Evolutionary conservation across 2,329 filamentous ascomycete genomes (phyloP), one percentile per base, ranked within the genome.

Genomic region (Leptographium wingfieldii): DNA sequence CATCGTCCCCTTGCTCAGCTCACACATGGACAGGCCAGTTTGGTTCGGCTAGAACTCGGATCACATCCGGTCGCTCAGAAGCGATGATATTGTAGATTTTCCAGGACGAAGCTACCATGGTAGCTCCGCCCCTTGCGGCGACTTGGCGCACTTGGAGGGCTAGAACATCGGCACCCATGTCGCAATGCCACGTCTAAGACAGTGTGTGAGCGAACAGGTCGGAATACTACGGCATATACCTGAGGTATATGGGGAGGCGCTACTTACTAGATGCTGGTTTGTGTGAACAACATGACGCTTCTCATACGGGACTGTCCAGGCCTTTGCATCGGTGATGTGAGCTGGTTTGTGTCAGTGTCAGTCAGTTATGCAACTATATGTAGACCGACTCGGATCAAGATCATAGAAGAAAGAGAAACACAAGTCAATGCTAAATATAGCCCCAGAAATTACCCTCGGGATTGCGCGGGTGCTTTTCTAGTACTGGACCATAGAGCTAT

Each of bases 151-250:
- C 72, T 61, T 80, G 77, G 7, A 80, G 73, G 2, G 73, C 73
- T 1, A 80, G 67, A 14, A 79, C 70, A 51, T 79, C 77, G 33
- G 73, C 73, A n/a, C 77, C 77, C 76, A 80, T 79, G 63, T 80
- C 77, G 56, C 68, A 77, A 61, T 80, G 77, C 67, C 77, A 80
- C 2, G 77, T 73, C 75, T 78, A 38, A 16, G 10, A 4, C 4
- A 22, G 10, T 14, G 22, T 51, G 48, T 51, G 11, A 51, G n/a
- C 16, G 16, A 33, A 11, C 11, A 33, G 38, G 29, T 55, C 31
- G 12, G 27, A 7, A 38, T n/a, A 10, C 14, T 35, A 46, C 31
- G 38, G 3, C 14, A 14, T 40, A 40, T 40, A 40, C 12, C 14
- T 16, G 38, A 40, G 38, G 5, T 4, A 40, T 14, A 40, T 14